Conservation (phyloP, 176 grass and related monocot genomes). For the Oryza glaberrima region DNA sequence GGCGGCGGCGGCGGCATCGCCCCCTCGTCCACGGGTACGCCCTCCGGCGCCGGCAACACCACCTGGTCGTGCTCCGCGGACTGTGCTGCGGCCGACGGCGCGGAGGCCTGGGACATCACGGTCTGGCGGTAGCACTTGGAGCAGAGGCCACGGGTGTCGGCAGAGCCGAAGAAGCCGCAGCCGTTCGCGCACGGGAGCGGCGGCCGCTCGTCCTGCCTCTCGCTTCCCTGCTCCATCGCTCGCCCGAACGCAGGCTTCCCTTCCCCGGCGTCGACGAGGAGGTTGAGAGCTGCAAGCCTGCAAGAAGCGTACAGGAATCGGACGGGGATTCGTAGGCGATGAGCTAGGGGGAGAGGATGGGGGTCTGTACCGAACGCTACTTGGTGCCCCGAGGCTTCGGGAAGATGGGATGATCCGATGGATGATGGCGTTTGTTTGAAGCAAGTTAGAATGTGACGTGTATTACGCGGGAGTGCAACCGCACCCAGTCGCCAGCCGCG, state of each 20-base stretch:
- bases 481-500: background rate
- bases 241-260: background rate
- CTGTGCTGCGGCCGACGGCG: background rate
- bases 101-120: background rate
- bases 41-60: background rate
- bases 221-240: constrained; percentile 53
- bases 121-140: constrained; percentile 60
- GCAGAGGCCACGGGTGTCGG: constrained; percentile 58
- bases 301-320: background rate
- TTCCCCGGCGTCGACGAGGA: background rate
- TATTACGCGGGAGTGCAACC: constrained; percentile 5
- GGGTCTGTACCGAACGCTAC: constrained; percentile 11
- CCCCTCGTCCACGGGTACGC: background rate
- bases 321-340: background rate
- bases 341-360: background rate
- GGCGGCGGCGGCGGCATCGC: background rate
- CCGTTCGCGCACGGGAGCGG: constrained; percentile 63
- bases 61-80: background rate
- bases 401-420: constrained; percentile 10
- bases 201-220: constrained; percentile 4
- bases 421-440: constrained; percentile 1
- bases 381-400: constrained; percentile 9
- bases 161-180: constrained; percentile 74
- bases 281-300: background rate
- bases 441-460: constrained; percentile 19